Base-by-base conservation (phyloP, 2,329 filamentous ascomycete genomes). In the Talaromyces sp. region DNA sequence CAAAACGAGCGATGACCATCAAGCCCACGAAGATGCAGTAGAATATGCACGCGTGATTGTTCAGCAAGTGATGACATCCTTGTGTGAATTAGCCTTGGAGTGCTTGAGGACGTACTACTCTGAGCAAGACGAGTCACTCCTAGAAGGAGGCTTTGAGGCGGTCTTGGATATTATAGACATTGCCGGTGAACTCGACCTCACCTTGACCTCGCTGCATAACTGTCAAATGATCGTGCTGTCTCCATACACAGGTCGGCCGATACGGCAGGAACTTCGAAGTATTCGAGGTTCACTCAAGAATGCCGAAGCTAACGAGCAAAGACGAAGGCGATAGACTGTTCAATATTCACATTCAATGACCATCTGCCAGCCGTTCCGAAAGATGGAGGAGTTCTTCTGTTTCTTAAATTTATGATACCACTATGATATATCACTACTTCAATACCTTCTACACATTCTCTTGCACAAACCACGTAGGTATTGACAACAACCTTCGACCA, bases 61-160 rank as follows among this genome's bases (percentile, higher is more conserved):
- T 42, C 56, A 56, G 2, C 56, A 65, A 28, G 65, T 69, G 8
- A 44, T 72, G 4, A 63, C 69, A 6, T 35, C 56, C 2, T 63
- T 71, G 54, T 64, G 67, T 12, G 33, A 64, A 14, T 35, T 71
- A 23, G 61, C 66, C 16, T 39, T 66, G 21, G 46, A 63, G 37
- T 68, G 69, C 25, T 66, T 72, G 40, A 63, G 67, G 28, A 66
- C 65, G 2, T 68, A 70, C 61, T 65, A 68, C 44, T 58, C 54
- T 3, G 58, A 60, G 4, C 42, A 59, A 12, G 40, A 63, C 4
- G 7, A 44, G 11, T 60, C 35, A 37, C 62, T 65, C 21, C 66
- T 66, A 54, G 61, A 37, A 14, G 65, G 58, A 21, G 65, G 62
- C 31, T 66, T 69, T 25, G 33, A 58, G 2, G 67, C 68, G 35